Evolutionary conservation across 164 flowering plant species (phyloP).

Genomic region (Piper longum): DNA sequence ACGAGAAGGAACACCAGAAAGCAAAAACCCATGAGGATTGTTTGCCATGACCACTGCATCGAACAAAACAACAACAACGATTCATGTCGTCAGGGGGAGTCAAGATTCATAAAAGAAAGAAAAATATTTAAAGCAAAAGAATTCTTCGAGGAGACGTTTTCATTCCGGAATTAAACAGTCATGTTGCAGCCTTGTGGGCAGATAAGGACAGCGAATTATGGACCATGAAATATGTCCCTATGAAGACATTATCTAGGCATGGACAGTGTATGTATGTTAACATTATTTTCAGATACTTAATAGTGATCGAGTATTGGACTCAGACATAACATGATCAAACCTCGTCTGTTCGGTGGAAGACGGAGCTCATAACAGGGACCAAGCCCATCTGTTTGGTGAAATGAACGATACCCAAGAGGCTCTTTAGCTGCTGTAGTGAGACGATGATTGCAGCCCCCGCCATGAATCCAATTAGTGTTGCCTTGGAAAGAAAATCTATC

Average conservation of each 20-base stretch:
- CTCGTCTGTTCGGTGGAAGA: slow-evolving; percentile 56
- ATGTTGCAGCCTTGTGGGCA: not conserved
- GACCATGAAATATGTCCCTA: no score
- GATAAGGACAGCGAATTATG: not conserved
- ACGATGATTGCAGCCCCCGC: slow-evolving; percentile 98
- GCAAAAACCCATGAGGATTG: slow-evolving; percentile 75
- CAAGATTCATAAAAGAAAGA: not conserved
- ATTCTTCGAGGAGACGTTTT: not conserved
- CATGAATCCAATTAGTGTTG: slow-evolving; percentile 84
- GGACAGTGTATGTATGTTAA: no score
- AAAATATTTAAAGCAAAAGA: not conserved
- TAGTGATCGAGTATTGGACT: not conserved
- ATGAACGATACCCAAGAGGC: slow-evolving; percentile 74
- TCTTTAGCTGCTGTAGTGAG: slow-evolving; percentile 81
- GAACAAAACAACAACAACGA: not conserved
- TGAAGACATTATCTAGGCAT: no score
- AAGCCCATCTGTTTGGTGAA: slow-evolving; percentile 80
- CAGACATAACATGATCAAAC: slow-evolving; percentile 10
- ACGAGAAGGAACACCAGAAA: slow-evolving; percentile 58
- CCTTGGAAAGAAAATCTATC: slow-evolving; percentile 85
- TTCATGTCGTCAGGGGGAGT: not conserved
- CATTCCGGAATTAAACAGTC: not conserved
- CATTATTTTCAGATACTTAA: no score
- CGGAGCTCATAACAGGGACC: slow-evolving; percentile 71
- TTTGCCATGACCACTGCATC: slow-evolving; percentile 99